These are phyloP conservation scores for Periconia sp. DNA, from an alignment of 2,329 filamentous ascomycete species.

Conservation along the genomic window DNA sequence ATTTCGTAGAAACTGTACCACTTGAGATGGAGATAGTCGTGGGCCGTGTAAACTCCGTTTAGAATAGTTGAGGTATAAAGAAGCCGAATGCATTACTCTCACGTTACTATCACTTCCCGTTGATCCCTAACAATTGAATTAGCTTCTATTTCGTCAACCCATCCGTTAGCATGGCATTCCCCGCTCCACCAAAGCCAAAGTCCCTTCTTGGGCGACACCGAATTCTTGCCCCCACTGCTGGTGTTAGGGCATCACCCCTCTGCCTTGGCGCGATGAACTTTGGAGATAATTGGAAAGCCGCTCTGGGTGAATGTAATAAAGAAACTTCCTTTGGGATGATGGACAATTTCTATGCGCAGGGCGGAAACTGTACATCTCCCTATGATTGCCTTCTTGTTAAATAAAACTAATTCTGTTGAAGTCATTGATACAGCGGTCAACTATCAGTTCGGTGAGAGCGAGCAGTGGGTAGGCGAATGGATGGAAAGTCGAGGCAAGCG, in stretches of 20 bases:
- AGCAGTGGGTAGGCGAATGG: slow-evolving; percentile 54
- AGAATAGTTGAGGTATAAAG: no score
- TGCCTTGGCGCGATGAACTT: slow-evolving; percentile 70
- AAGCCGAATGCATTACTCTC: no score
- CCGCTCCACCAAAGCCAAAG: neutral
- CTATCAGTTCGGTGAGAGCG: slow-evolving; percentile 50
- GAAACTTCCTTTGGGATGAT: slow-evolving; percentile 68
- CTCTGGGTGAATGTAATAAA: slow-evolving; percentile 71
- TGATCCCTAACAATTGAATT: no score
- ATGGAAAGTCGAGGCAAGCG: slow-evolving; percentile 45
- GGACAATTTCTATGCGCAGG: slow-evolving; percentile 69
- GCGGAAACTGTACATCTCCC: slow-evolving; percentile 76
- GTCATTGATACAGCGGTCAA: slow-evolving; percentile 67
- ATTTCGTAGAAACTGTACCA: no score
- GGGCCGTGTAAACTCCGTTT: no score
- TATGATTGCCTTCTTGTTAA: neutral
- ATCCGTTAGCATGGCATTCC: slow-evolving; percentile 12
- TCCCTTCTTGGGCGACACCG: slow-evolving; percentile 70
- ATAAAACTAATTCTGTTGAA: neutral
- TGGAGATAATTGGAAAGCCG: slow-evolving; percentile 62
- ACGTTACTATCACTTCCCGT: no score
- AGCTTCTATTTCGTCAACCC: no score
- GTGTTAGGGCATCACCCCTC: slow-evolving; percentile 58
- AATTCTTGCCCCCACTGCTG: slow-evolving; percentile 69
- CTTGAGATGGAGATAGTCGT: no score